These are phyloP conservation scores for Eutypella sp. DNA, from an alignment of 2,329 filamentous ascomycete species.

Conservation along the genomic window DNA sequence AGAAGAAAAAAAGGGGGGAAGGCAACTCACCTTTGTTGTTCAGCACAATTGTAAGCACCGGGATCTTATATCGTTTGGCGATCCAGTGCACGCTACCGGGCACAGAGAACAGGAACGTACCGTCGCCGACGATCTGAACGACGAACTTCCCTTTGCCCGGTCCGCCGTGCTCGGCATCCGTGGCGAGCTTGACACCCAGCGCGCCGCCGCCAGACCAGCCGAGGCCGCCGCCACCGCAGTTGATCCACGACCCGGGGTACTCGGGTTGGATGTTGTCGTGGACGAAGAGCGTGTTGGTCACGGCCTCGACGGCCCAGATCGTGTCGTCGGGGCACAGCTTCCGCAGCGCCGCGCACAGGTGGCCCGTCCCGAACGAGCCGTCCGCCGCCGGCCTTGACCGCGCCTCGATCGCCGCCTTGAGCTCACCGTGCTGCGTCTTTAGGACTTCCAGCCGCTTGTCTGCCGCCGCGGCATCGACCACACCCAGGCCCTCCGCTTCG, in stretches of 20 bases:
- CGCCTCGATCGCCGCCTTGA: constrained; percentile 55
- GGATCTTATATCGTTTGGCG: constrained; percentile 47
- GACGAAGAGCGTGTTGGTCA: constrained; percentile 63
- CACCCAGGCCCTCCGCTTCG: constrained; percentile 37
- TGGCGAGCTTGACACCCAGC: constrained; percentile 45
- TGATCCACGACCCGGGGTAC: constrained; percentile 46
- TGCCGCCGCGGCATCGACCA: constrained; percentile 32
- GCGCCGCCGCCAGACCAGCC: constrained; percentile 50
- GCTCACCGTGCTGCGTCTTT: no score
- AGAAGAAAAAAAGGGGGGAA: neutral
- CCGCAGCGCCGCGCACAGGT: constrained; percentile 33
- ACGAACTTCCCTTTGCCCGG: constrained; percentile 46
- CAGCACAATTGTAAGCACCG: constrained; percentile 49
- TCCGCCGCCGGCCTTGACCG: constrained; percentile 54
- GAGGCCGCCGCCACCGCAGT: constrained; percentile 48
- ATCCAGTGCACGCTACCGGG: constrained; percentile 55
- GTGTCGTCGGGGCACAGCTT: constrained; percentile 43
- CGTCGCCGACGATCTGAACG: constrained; percentile 52
- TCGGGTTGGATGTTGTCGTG: constrained; percentile 63
- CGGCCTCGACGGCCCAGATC: constrained; percentile 70
- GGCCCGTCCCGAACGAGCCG: constrained; percentile 54
- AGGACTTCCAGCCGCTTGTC: constrained; percentile 29
- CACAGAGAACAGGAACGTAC: constrained; percentile 51
- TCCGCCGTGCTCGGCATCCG: constrained; percentile 33
- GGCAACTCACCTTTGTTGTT: constrained; percentile 47